Percentiles rank a stretch among this genome's conserved stretches.
Evolutionary conservation across 2,329 filamentous ascomycete genomes (phyloP).

Genomic region (Fusarium temperatum): DNA sequence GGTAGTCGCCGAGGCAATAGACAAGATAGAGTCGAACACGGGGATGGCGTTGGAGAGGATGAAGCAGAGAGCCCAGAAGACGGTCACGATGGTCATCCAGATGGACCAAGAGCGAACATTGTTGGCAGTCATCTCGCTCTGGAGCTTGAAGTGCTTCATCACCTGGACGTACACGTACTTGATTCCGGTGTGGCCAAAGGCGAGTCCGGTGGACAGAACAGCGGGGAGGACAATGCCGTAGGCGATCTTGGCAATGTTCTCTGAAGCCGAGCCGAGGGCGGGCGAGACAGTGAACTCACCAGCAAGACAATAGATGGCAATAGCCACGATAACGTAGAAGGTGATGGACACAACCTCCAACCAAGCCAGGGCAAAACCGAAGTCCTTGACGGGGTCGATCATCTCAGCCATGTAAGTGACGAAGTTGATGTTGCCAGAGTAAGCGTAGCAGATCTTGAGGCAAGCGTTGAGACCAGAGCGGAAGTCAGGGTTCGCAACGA

Average conservation of each 20-base stretch:
- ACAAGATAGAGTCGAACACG: constrained; percentile 50
- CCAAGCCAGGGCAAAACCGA: constrained; percentile 40
- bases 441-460: constrained; percentile 49
- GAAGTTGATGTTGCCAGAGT: constrained; percentile 51
- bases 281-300: constrained; percentile 43
- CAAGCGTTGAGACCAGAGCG: constrained; percentile 46
- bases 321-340: constrained; percentile 40
- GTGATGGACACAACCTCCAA: constrained; percentile 39
- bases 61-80: constrained; percentile 49
- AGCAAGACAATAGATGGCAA: constrained; percentile 42
- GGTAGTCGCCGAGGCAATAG: constrained; percentile 49
- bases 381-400: constrained; percentile 47
- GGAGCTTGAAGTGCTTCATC: constrained; percentile 46
- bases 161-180: constrained; percentile 48
- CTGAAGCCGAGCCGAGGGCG: constrained; percentile 39
- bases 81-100: constrained; percentile 47
- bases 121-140: constrained; percentile 46
- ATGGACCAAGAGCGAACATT: constrained; percentile 47
- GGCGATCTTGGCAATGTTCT: constrained; percentile 40
- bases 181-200: constrained; percentile 48
- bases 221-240: constrained; percentile 47
- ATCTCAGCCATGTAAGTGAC: constrained; percentile 50
- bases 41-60: constrained; percentile 50
- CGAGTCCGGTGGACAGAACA: constrained; percentile 44
- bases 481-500: constrained; percentile 45